phyloP scores from a whole-genome alignment of 352 stramenopile genomes.

The Elongisporangium undulatum region DNA sequence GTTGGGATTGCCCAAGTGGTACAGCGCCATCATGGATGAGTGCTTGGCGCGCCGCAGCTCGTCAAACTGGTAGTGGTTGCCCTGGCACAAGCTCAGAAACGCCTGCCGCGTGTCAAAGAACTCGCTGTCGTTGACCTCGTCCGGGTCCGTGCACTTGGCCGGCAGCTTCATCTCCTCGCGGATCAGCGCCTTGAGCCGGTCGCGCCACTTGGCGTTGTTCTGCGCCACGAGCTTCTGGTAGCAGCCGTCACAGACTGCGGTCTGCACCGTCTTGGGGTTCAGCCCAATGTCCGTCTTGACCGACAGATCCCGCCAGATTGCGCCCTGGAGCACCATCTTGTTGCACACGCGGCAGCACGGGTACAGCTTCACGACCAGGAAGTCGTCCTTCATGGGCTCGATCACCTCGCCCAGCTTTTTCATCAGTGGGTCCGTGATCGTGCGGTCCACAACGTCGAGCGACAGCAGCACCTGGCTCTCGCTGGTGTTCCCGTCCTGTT shows the following conservation, averaged over 20 bases:
- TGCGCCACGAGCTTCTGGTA: conserved; percentile 69
- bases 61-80: conserved; percentile 99
- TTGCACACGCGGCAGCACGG: conserved; percentile 82
- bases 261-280: conserved; percentile 66
- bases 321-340: conserved; percentile 61
- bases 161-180: conserved; percentile 55
- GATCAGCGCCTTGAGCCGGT: conserved; percentile 45
- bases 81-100: conserved; percentile 96
- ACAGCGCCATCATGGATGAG: conserved; percentile 99
- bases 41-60: conserved; percentile 98
- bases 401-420: conserved; percentile 84
- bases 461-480: conserved; percentile 13
- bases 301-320: conserved; percentile 55
- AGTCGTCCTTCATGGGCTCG: conserved; percentile 89
- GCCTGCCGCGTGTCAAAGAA: conserved; percentile 96
- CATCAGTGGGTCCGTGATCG: conserved; percentile 76
- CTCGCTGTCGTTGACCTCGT: conserved; percentile 86
- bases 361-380: conserved; percentile 85
- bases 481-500: not conserved
- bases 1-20: conserved; percentile 96
- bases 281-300: conserved; percentile 59
- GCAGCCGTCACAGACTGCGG: conserved; percentile 70
- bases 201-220: conserved; percentile 37
- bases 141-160: conserved; percentile 71
- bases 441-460: conserved; percentile 59